Conservation (phyloP, 1,284 basidiomycete species). For the Rhodotorula sp. region DNA sequence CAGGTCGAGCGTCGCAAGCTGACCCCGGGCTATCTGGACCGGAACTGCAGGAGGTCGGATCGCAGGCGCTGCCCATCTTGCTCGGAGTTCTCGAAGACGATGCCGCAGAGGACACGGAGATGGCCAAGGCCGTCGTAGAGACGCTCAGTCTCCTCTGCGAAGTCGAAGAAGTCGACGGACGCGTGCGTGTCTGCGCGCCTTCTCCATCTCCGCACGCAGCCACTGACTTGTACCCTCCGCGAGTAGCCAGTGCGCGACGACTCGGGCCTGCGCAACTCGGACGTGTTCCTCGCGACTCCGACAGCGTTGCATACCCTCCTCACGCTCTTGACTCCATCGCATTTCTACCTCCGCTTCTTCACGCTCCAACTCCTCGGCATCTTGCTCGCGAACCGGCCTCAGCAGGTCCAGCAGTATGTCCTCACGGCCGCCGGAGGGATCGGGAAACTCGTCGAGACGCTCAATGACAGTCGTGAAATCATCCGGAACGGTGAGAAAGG, state of each 20-base stretch:
- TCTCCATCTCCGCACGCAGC: neutral
- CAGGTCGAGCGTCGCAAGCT: neutral
- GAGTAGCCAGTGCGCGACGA: constrained; percentile 58
- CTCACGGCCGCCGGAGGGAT: constrained; percentile 76
- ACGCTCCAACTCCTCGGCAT: constrained; percentile 79
- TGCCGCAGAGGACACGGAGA: constrained; percentile 81
- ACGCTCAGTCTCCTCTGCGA: constrained; percentile 77
- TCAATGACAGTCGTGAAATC: constrained; percentile 79
- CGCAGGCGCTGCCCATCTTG: constrained; percentile 69
- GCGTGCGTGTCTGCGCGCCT: constrained; percentile 24
- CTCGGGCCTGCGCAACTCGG: constrained; percentile 69
- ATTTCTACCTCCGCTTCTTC: constrained; percentile 84
- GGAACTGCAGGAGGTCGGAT: constrained; percentile 64
- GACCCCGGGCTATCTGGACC: neutral
- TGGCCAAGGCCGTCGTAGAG: constrained; percentile 84
- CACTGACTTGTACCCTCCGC: neutral
- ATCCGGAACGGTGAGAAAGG: constrained; percentile 67
- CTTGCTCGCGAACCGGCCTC: constrained; percentile 73
- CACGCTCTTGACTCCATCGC: constrained; percentile 59
- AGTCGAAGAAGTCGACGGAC: constrained; percentile 46
- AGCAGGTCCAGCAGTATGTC: constrained; percentile 81
- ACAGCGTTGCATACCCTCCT: constrained; percentile 74
- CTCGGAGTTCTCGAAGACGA: constrained; percentile 74
- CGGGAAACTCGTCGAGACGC: constrained; percentile 61
- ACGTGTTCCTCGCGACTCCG: constrained; percentile 66